Conservation (phyloP, 164 flowering plant genomes). For the Platanus orientalis region DNA sequence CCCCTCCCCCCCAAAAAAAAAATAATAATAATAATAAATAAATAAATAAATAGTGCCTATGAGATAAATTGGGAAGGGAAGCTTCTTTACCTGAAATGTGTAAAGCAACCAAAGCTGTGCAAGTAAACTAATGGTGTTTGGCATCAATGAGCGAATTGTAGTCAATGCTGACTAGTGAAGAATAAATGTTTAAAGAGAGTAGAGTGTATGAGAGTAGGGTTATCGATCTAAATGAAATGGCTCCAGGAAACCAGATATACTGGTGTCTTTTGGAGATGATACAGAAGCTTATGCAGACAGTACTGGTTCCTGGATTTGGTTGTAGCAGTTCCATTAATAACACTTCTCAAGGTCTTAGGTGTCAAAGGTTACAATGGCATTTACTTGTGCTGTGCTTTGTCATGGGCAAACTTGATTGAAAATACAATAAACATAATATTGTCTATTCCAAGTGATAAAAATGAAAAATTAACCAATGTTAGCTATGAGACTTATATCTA, state of each 20-base stretch:
- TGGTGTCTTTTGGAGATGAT: background rate
- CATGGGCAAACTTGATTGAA: no score
- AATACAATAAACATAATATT: no score
- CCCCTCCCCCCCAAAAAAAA: no score
- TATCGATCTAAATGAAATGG: background rate
- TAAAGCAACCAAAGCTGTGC: background rate
- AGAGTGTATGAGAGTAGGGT: background rate
- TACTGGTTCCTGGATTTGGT: background rate
- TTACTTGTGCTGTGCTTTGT: no score
- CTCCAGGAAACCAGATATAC: background rate
- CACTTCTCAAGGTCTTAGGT: background rate
- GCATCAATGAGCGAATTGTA: background rate
- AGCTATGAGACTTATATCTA: no score
- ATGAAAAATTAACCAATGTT: no score
- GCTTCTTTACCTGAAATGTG: background rate
- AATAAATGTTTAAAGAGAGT: background rate
- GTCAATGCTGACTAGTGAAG: background rate
- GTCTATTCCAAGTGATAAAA: no score
- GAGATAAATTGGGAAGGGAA: background rate
- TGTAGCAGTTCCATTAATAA: background rate
- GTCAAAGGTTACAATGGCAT: background rate
- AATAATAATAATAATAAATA: no score
- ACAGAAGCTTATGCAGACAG: background rate
- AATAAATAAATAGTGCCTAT: background rate
- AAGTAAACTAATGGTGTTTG: background rate